Evolutionary conservation across 805 yeast genomes (phyloP), one percentile per base, ranked within the genome.

Genomic region (Schwanniomyces yamadae): DNA sequence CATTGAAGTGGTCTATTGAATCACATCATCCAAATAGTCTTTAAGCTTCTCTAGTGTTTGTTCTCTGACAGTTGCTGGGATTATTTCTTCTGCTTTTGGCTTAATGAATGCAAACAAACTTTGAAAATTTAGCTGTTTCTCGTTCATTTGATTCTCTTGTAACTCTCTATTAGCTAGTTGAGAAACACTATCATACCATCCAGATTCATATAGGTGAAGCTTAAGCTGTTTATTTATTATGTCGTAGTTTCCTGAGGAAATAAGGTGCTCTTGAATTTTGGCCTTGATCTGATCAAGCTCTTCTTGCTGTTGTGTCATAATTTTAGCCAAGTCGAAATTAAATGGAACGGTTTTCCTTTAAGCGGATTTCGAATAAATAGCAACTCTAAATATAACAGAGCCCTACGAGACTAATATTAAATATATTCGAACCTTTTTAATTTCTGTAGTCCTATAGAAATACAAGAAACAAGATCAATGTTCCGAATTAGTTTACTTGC

Each of bases 121-220:
- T 3, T 74, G 76, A 42, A 81, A 81, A 44, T 69, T 80, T 9
- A 76, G 68, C 18, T 34, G 36, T 5, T 36, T 43, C 13, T 44
- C 38, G 11, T 44, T 38, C 12, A 39, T 40, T 12, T 37, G 29
- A 14, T 42, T 49, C 24, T 65, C 69, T 16, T 66, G 65, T 52
- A 73, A 73, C 55, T 61, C 74, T 40, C 42, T 52, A 31, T 58
- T 57, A 3, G 95, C 84, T 27, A 83, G 47, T 25, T 71, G 73
- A 30, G 77, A 70, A 18, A 90, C 80, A 36, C 81, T 72, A 48
- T 87, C 95, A 41, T 77, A 78, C 97, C 97, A 90, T 5, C 96
- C 96, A 1, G 82, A 73, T 52, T 84, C 84, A 34, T 79, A 73
- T 8, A 90, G 71, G 50, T 76, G 77, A 37, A 80, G 71, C 47